phyloP scores from a whole-genome alignment of 352 stramenopile species.

The Phytophthora kernoviae region DNA sequence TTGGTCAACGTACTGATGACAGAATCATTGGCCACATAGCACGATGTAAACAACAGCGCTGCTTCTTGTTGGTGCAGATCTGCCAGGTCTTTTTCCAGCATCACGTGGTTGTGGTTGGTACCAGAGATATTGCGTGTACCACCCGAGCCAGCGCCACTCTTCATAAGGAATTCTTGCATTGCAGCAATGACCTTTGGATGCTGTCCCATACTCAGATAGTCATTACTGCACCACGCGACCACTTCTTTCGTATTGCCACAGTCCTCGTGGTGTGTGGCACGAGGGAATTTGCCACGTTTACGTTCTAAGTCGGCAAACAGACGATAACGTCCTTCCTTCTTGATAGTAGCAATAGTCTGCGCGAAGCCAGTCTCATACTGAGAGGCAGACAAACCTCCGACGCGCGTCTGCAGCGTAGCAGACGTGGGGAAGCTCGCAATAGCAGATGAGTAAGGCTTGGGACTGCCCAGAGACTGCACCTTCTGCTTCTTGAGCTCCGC shows the following conservation, averaged over 20 bases:
- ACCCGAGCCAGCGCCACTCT: constrained; percentile 81
- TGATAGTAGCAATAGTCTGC: constrained; percentile 82
- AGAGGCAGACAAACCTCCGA: constrained; percentile 60
- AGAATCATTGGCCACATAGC: constrained; percentile 92
- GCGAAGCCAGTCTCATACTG: constrained; percentile 79
- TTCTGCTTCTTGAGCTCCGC: constrained; percentile 67
- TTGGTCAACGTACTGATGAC: constrained; percentile 89
- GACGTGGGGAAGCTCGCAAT: constrained; percentile 63
- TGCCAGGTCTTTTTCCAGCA: constrained; percentile 83
- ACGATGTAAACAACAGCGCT: constrained; percentile 88
- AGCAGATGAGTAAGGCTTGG: constrained; percentile 50
- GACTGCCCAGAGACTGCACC: too few relatives aligned
- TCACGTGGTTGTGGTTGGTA: constrained; percentile 92
- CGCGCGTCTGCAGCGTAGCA: constrained; percentile 54
- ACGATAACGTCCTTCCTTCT: constrained; percentile 88
- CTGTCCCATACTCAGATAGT: constrained; percentile 92
- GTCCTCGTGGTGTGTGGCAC: constrained; percentile 74
- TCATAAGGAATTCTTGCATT: constrained; percentile 84
- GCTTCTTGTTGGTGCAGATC: constrained; percentile 88
- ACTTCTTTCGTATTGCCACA: constrained; percentile 82
- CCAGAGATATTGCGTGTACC: constrained; percentile 91
- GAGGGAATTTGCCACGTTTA: constrained; percentile 85
- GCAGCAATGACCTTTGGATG: constrained; percentile 84
- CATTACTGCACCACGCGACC: constrained; percentile 90
- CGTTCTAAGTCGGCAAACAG: constrained; percentile 88